Conservation (phyloP, 2,329 filamentous ascomycete species). For the Plenodomus lindquistii region DNA sequence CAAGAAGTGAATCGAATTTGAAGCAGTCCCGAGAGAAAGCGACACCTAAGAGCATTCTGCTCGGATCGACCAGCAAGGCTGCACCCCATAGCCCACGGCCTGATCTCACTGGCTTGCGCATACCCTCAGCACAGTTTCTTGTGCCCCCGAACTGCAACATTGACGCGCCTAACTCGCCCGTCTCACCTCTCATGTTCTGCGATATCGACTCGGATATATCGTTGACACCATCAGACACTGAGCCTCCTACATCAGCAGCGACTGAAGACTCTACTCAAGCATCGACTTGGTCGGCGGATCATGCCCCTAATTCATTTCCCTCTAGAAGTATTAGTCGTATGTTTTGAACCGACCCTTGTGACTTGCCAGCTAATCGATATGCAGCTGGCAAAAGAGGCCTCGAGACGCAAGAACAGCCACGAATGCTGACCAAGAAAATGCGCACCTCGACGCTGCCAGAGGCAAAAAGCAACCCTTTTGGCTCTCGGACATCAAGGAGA, state of each 20-base stretch:
- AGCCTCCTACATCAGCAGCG: constrained; percentile 19
- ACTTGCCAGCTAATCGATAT: background rate
- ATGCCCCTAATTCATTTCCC: background rate
- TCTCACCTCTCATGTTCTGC: constrained; percentile 22
- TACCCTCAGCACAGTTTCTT: constrained; percentile 3
- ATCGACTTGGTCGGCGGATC: constrained; percentile 2
- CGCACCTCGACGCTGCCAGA: constrained; percentile 9
- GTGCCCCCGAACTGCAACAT: background rate
- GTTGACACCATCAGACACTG: constrained; percentile 15
- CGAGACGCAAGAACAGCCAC: constrained; percentile 2
- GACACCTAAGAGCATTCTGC: background rate
- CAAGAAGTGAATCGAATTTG: background rate
- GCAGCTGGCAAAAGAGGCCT: constrained; percentile 15
- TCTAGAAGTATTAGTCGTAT: constrained; percentile 5
- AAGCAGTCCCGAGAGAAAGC: background rate
- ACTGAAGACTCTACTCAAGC: constrained; percentile 8
- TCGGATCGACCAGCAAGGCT: background rate
- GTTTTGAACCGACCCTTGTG: constrained; percentile 1
- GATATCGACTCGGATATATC: constrained; percentile 19
- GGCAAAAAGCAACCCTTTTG: background rate
- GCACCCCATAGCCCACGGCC: background rate
- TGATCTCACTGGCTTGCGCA: constrained; percentile 4
- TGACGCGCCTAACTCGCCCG: background rate
- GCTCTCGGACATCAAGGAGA: background rate
- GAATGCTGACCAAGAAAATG: constrained; percentile 13